phyloP scores from a whole-genome alignment of 345 rosid species.

The Eucalyptus camaldulensis region DNA sequence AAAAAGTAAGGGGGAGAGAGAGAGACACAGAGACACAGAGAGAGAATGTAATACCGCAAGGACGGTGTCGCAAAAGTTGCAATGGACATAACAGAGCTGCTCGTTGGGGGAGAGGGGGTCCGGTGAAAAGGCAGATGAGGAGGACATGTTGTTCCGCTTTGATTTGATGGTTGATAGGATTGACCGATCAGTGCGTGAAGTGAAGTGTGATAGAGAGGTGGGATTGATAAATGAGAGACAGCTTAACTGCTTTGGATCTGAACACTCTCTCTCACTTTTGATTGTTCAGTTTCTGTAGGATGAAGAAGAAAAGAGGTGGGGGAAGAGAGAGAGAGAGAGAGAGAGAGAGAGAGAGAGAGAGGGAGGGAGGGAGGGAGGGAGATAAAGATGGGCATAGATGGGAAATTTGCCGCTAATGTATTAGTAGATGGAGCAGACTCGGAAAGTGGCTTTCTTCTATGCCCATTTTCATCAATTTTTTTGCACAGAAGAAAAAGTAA shows the following conservation, averaged over 20 bases:
- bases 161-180: conserved; percentile 66
- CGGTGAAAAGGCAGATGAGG: conserved; percentile 62
- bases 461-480: neutral
- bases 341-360: neutral
- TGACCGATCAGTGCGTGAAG: conserved; percentile 39
- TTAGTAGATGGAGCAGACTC: neutral
- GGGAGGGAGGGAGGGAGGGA: neutral
- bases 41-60: conserved; percentile 56
- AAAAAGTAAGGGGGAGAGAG: neutral
- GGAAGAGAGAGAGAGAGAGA: neutral
- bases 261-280: conserved; percentile 6
- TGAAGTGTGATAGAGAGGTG: neutral
- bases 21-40: neutral
- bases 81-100: conserved; percentile 96
- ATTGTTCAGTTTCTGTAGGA: conserved; percentile 32
- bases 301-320: neutral
- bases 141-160: conserved; percentile 8
- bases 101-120: conserved; percentile 71
- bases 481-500: neutral
- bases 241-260: conserved; percentile 16
- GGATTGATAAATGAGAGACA: conserved; percentile 12
- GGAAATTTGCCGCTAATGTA: neutral
- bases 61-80: conserved; percentile 88
- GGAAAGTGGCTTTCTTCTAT: neutral
- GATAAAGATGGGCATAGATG: neutral